These are phyloP conservation scores for Penicillium ucsense DNA, from an alignment of 495 filamentous ascomycete genomes.

Conservation along the genomic window DNA sequence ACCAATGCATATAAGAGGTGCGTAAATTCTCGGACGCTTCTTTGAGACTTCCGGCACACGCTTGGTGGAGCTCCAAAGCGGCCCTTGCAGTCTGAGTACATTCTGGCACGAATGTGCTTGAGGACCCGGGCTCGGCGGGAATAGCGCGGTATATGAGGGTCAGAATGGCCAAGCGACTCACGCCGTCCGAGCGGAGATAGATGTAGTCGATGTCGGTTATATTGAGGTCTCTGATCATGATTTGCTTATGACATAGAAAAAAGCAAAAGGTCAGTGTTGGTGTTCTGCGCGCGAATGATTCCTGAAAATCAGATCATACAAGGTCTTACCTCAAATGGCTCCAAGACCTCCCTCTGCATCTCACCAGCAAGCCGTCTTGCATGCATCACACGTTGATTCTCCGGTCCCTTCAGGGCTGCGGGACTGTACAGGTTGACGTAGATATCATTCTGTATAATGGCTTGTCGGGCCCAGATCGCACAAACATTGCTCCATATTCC, in stretches of 20 bases:
- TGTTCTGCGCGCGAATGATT: too few relatives aligned
- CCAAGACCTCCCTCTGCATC: constrained; percentile 22
- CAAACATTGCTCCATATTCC: constrained; percentile 21
- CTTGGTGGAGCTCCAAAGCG: constrained; percentile 44
- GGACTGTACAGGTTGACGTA: constrained; percentile 56
- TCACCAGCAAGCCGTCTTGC: constrained; percentile 25
- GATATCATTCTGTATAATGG: constrained; percentile 45
- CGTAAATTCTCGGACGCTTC: constrained; percentile 34
- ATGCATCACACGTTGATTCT: constrained; percentile 30
- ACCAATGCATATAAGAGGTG: constrained; percentile 57
- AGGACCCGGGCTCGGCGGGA: constrained; percentile 28
- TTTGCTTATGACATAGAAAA: constrained; percentile 2
- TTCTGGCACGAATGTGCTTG: constrained; percentile 44
- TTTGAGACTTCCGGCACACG: constrained; percentile 38
- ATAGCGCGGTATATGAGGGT: constrained; percentile 56
- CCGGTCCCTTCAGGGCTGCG: constrained; percentile 40
- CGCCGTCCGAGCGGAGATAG: constrained; percentile 44
- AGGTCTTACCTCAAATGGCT: constrained; percentile 23
- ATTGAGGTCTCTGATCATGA: constrained; percentile 1
- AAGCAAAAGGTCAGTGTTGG: too few relatives aligned
- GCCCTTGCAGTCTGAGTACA: constrained; percentile 51
- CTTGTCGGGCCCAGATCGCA: constrained; percentile 41
- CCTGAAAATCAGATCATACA: too few relatives aligned
- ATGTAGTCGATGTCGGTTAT: constrained; percentile 29
- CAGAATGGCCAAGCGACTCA: constrained; percentile 43